Percentiles rank a stretch among this genome's conserved stretches.
Evolutionary conservation across 768 basidiomycete species (phyloP).

Genomic region (Lactarius sp.): DNA sequence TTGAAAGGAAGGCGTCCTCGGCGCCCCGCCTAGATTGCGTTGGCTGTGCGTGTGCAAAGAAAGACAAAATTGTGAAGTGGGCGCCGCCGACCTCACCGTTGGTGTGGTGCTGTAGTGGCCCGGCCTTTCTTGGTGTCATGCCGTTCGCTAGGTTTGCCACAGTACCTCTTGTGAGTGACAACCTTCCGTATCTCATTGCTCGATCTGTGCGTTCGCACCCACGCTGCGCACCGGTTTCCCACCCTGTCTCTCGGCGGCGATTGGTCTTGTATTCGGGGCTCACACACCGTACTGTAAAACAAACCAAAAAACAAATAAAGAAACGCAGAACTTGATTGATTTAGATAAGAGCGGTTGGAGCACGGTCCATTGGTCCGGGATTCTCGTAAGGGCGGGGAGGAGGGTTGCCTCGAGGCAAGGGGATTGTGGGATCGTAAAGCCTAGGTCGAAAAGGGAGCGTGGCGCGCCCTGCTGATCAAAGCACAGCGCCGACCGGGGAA

Average conservation of each 20-base stretch:
- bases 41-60: too few relatives aligned
- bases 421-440: background rate
- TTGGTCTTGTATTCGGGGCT: background rate
- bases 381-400: background rate
- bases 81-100: too few relatives aligned
- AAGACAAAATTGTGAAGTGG: too few relatives aligned
- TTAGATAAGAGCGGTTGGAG: background rate
- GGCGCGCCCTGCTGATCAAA: slow-evolving; percentile 2
- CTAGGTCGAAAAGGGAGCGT: slow-evolving; percentile 7
- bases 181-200: too few relatives aligned
- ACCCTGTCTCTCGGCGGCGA: background rate
- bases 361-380: background rate
- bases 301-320: background rate
- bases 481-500: background rate
- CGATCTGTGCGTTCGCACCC: background rate
- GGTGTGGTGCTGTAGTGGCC: too few relatives aligned
- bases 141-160: too few relatives aligned
- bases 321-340: background rate
- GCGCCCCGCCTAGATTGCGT: too few relatives aligned
- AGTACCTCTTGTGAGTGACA: too few relatives aligned
- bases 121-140: too few relatives aligned
- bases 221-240: background rate
- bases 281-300: background rate
- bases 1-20: too few relatives aligned
- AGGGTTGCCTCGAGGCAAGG: slow-evolving; percentile 14